phyloP scores from a whole-genome alignment of 1,284 basidiomycete species.

The Mycena sp. region DNA sequence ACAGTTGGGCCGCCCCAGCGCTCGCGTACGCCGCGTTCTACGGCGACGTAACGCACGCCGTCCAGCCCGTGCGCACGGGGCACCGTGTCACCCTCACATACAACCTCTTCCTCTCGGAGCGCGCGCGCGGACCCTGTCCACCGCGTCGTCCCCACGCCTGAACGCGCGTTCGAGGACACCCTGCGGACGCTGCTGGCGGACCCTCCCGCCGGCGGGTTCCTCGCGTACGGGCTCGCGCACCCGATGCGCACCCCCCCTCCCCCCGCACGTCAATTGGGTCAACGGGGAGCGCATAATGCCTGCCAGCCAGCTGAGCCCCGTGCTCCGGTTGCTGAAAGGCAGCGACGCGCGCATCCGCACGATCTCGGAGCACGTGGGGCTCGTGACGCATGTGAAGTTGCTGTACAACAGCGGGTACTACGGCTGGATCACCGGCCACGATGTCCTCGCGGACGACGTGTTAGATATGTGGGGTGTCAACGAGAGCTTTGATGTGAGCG shows the following conservation, averaged over 20 bases:
- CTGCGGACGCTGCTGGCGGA: conserved; percentile 34
- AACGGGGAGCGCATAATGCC: neutral
- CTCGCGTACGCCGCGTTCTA: conserved; percentile 46
- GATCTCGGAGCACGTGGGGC: neutral
- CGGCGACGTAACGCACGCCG: conserved; percentile 52
- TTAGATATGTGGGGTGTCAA: neutral
- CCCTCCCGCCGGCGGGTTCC: conserved; percentile 40
- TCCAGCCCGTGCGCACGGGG: conserved; percentile 48
- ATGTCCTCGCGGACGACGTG: neutral
- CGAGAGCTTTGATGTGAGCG: neutral
- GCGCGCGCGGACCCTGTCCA: neutral
- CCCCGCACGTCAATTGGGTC: neutral
- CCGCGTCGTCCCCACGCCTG: neutral
- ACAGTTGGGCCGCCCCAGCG: conserved; percentile 18
- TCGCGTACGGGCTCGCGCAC: conserved; percentile 46
- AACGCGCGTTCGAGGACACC: conserved; percentile 21
- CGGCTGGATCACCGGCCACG: neutral
- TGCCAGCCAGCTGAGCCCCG: neutral
- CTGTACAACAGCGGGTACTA: neutral
- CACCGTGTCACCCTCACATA: conserved; percentile 54
- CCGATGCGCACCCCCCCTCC: conserved; percentile 29
- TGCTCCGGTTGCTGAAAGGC: conserved; percentile 34
- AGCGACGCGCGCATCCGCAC: conserved; percentile 30
- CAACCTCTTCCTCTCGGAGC: conserved; percentile 43
- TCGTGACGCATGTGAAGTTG: neutral